Evolutionary conservation across 768 basidiomycete species (phyloP), one percentile per base, ranked within the genome.

Genomic region (Kwoniella dejecticola): DNA sequence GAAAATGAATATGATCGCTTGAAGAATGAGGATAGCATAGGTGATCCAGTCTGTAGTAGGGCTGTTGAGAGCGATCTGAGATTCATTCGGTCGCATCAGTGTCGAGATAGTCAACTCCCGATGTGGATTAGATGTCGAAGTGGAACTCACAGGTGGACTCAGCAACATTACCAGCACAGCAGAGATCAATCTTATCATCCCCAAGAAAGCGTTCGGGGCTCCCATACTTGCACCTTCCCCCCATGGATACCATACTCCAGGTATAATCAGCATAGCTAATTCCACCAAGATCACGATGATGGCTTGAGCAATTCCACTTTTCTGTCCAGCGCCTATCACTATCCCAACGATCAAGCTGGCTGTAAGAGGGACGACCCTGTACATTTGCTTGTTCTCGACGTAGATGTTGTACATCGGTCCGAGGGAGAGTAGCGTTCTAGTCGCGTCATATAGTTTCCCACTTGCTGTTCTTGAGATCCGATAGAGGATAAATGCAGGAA

Each of bases 171-270:
- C 82, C 31, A 99, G 79, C 13, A 97, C 92, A 2, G 90, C 89
- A 23, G 92, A 85, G 26, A 93, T 87, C 70, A 96, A 94, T 66
- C 95, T 83, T 21, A 89, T 87, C 4, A 95, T 89, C 60, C 91
- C 92, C 70, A 95, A 88, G 71, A 96, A 81, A 82, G 97, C 97
- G 76, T 90, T 92, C 60, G 95, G 88, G 33, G 93, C 83, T 13
- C 94, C 95, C 96, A 98, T 98, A 63, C 91, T 90, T 1, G 95
- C 92, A 1, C 95, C 92, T 54, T 89, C 89, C 29, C 91, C 91
- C 95, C 95, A 99, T 17, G 94, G 94, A 61, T 96, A 84, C 91
- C 91, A 96, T 30, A 95, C 82, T 63, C 90, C 93, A 30, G 94
- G 96, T 26, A 90, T 85, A 60, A 98, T 81, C 4, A 93, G 90